Percentiles rank a stretch among this genome's conserved stretches.
Conservation (phyloP, 495 filamentous ascomycete genomes). For the Trichoderma asperelloides region DNA sequence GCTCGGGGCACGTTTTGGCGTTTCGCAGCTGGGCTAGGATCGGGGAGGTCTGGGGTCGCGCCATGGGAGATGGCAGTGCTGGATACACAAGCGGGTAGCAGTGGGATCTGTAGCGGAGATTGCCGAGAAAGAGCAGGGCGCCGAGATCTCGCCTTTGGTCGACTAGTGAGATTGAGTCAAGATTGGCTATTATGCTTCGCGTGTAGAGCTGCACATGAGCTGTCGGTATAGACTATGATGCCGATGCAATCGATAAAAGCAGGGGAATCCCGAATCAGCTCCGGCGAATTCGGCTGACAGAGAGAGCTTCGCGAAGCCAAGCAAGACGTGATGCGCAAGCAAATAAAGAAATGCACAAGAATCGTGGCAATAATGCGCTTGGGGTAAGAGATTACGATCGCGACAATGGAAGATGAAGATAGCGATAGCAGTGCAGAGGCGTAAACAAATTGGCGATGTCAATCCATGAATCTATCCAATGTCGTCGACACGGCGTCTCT, state of each 20-base stretch:
- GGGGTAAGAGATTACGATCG: not conserved
- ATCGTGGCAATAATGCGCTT: not conserved
- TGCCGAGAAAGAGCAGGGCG: not conserved
- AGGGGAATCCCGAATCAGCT: not conserved
- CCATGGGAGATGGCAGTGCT: slow-evolving; percentile 18
- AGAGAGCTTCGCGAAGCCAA: not conserved
- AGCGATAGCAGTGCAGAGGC: not conserved
- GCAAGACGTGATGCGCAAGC: not conserved
- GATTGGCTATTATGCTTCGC: not conserved
- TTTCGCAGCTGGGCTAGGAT: slow-evolving; percentile 55
- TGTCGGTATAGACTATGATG: not conserved
- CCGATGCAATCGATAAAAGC: not conserved
- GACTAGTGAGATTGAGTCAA: not conserved
- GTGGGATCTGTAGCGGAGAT: not conserved
- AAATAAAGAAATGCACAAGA: not conserved
- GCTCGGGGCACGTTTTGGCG: slow-evolving; percentile 49
- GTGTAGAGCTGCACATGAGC: not conserved
- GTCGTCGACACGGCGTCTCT: not conserved
- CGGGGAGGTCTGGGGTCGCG: slow-evolving; percentile 24
- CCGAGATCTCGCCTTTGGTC: not conserved
- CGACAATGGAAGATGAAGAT: not conserved
- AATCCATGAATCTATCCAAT: not conserved
- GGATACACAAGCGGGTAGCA: not conserved
- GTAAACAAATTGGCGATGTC: not conserved
- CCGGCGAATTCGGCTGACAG: not conserved